Evolutionary conservation across 1,139 yeast species (phyloP).

Genomic region (Zygosaccharomyces pseudobailii): DNA sequence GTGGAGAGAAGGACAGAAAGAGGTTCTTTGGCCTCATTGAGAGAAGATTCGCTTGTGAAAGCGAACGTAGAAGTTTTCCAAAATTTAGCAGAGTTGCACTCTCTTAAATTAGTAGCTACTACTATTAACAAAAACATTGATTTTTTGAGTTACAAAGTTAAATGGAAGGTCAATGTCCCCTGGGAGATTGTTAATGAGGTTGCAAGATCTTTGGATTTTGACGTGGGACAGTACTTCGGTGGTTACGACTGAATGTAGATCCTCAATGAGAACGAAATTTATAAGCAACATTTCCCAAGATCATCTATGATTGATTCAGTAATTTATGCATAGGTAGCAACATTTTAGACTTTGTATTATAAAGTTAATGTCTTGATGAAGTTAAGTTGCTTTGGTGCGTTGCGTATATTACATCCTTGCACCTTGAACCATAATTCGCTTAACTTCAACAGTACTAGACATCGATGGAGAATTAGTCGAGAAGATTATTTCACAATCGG

Average conservation of each 20-base stretch:
- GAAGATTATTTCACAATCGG: too few species aligned
- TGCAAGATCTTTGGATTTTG: slow-evolving; percentile 52
- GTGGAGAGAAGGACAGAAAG: slow-evolving; percentile 18
- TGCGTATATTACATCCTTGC: background rate
- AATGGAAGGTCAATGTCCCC: slow-evolving; percentile 63
- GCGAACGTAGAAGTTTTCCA: slow-evolving; percentile 52
- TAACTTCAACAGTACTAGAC: too few species aligned
- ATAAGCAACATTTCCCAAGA: background rate
- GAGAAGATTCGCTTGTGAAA: slow-evolving; percentile 33
- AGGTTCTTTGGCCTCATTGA: slow-evolving; percentile 22
- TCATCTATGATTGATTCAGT: background rate
- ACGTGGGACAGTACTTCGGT: slow-evolving; percentile 48
- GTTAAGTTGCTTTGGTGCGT: background rate
- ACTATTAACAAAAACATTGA: slow-evolving; percentile 44
- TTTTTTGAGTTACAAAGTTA: slow-evolving; percentile 55
- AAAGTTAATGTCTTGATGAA: background rate
- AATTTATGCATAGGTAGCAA: too few species aligned
- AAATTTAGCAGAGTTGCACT: slow-evolving; percentile 58
- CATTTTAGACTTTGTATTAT: background rate
- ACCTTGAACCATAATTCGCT: background rate
- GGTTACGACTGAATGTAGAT: slow-evolving; percentile 10
- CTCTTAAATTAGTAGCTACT: slow-evolving; percentile 48
- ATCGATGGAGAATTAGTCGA: too few species aligned
- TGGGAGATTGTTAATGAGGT: slow-evolving; percentile 53
- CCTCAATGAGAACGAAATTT: background rate